These are phyloP conservation scores for Claviceps citrina DNA, from an alignment of 2,329 filamentous ascomycete genomes.

Conservation along the genomic window DNA sequence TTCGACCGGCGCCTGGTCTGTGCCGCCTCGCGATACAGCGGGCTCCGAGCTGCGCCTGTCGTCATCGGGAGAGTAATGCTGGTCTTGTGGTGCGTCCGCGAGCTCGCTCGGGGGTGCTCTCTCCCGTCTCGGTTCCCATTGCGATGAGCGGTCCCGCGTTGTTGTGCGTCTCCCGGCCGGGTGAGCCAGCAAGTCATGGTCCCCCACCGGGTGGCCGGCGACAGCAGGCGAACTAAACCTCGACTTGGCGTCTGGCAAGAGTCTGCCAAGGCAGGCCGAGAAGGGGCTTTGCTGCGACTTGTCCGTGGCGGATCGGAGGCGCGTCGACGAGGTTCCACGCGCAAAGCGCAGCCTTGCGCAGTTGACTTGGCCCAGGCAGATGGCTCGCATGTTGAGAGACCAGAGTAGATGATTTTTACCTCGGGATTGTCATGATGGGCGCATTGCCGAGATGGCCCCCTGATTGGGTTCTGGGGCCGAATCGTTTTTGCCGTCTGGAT, in stretches of 20 bases:
- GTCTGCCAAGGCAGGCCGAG: neutral
- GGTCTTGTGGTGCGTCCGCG: neutral
- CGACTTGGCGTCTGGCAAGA: neutral
- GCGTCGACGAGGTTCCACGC: neutral
- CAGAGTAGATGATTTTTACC: neutral
- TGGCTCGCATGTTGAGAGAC: constrained; percentile 11
- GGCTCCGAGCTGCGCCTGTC: neutral
- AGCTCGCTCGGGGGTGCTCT: neutral
- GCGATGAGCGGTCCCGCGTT: neutral
- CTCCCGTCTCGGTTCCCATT: neutral
- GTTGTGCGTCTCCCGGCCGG: neutral
- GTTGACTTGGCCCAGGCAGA: constrained; percentile 12
- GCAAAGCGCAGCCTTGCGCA: constrained; percentile 11
- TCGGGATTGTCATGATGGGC: neutral
- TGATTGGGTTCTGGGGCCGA: neutral
- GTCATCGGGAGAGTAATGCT: neutral
- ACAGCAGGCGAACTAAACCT: neutral
- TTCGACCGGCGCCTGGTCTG: no score
- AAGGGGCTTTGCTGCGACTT: neutral
- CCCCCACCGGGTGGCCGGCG: no score
- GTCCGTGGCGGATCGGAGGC: neutral
- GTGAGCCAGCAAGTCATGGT: neutral
- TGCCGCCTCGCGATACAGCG: no score
- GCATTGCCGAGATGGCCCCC: neutral
- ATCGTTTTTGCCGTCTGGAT: neutral